Evolutionary conservation across 306 rosid genomes (phyloP).

Genomic region (Cucurbita pepo): DNA sequence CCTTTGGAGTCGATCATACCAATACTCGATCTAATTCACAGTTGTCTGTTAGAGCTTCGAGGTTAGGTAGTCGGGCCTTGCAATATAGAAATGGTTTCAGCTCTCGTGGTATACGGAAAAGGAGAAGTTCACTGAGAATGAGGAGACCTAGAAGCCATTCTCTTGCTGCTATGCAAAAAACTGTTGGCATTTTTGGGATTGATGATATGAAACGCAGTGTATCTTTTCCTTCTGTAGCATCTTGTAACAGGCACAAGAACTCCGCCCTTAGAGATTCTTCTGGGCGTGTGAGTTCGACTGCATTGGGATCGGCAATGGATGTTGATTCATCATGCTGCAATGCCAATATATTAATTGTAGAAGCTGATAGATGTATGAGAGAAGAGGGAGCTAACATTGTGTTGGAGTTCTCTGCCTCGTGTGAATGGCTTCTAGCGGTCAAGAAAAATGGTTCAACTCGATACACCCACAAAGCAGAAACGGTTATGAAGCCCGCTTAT

Average conservation of each 20-base stretch:
- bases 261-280: conserved; percentile 6
- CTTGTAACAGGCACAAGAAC: conserved; percentile 25
- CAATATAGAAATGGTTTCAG: conserved; percentile 22
- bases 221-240: conserved; percentile 15
- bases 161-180: conserved; percentile 13
- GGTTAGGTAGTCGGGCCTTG: conserved; percentile 17
- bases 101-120: conserved; percentile 28
- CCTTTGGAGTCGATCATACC: conserved; percentile 7
- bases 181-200: conserved; percentile 20
- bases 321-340: conserved; percentile 25
- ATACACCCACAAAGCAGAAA: conserved; percentile 41
- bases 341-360: conserved; percentile 41
- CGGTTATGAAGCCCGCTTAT: conserved; percentile 33
- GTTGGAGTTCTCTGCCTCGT: conserved; percentile 31
- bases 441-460: conserved; percentile 47
- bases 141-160: conserved; percentile 36
- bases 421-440: conserved; percentile 46
- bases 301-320: conserved; percentile 6
- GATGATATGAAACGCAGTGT: conserved; percentile 26
- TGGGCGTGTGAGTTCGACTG: conserved; percentile 13
- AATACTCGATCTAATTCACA: conserved; percentile 8
- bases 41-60: conserved; percentile 21
- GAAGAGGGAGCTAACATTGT: conserved; percentile 27
- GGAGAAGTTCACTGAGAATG: conserved; percentile 42
- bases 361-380: conserved; percentile 44